These are phyloP conservation scores for Lasiosphaeria ovina DNA, from an alignment of 495 filamentous ascomycete genomes.

Conservation along the genomic window DNA sequence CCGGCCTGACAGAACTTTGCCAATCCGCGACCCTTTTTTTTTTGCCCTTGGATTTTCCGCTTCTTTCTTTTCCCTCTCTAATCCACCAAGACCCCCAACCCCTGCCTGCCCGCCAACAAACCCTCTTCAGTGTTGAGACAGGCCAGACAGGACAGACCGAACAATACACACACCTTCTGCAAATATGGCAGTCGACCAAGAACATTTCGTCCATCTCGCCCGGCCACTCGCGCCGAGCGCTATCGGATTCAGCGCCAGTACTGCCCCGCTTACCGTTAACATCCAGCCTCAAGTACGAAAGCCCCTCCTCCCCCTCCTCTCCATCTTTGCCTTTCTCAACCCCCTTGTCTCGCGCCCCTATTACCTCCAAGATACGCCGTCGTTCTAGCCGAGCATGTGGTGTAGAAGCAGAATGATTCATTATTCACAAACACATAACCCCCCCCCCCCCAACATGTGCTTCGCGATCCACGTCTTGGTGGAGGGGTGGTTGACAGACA, in stretches of 20 bases:
- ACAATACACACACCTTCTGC: slow-evolving; percentile 10
- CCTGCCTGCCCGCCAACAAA: background rate
- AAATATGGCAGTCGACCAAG: slow-evolving; percentile 75
- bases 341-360: slow-evolving; percentile 7
- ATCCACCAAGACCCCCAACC: background rate
- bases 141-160: background rate
- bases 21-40: background rate
- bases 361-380: background rate
- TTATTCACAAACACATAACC: no score
- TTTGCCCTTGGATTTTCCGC: background rate
- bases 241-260: slow-evolving; percentile 74
- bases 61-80: slow-evolving; percentile 3
- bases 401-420: no score
- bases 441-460: no score
- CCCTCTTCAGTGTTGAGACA: no score
- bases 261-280: slow-evolving; percentile 84
- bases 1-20: no score
- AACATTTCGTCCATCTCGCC: slow-evolving; percentile 90
- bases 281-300: slow-evolving; percentile 87
- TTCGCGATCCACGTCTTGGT: no score
- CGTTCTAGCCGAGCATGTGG: no score
- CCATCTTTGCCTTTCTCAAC: slow-evolving; percentile 8
- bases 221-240: slow-evolving; percentile 80
- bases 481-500: no score
- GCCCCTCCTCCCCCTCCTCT: slow-evolving; percentile 12